Percentiles rank a stretch among this genome's conserved stretches.
phyloP scores from a whole-genome alignment of 441 rosid species.

The Brassica hybrid region DNA sequence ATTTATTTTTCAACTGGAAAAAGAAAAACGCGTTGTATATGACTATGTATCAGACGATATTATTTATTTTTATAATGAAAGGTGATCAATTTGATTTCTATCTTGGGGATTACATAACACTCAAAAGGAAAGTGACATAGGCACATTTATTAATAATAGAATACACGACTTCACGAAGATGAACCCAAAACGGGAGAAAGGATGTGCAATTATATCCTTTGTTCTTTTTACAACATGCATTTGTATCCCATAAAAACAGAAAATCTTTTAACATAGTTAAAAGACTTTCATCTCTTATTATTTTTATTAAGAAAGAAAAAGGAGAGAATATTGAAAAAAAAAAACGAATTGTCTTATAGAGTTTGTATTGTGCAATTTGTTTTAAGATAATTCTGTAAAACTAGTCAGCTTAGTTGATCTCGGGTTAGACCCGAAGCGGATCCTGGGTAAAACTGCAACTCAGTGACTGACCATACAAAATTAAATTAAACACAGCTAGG shows the following conservation, averaged over 20 bases:
- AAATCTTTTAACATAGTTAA: background rate
- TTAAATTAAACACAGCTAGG: too few species aligned
- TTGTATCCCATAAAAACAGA: background rate
- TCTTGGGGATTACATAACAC: slow-evolving; percentile 4
- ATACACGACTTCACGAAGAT: background rate
- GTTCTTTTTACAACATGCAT: slow-evolving; percentile 1
- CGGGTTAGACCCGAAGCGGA: too few species aligned
- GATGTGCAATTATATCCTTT: background rate
- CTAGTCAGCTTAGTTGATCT: too few species aligned
- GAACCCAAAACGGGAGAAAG: slow-evolving; percentile 1
- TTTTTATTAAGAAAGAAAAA: background rate
- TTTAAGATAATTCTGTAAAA: too few species aligned
- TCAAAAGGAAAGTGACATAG: background rate
- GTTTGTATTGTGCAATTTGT: too few species aligned
- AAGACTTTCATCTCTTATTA: background rate
- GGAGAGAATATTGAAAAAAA: background rate
- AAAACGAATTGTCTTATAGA: too few species aligned
- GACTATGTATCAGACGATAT: background rate
- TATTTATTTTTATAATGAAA: background rate
- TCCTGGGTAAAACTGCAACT: too few species aligned
- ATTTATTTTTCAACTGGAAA: background rate
- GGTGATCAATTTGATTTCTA: slow-evolving; percentile 4
- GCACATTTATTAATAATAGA: background rate
- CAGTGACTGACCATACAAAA: too few species aligned
- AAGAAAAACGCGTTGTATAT: background rate